phyloP scores from a whole-genome alignment of 805 yeast genomes.

The Wickerhamiella azymoides region DNA sequence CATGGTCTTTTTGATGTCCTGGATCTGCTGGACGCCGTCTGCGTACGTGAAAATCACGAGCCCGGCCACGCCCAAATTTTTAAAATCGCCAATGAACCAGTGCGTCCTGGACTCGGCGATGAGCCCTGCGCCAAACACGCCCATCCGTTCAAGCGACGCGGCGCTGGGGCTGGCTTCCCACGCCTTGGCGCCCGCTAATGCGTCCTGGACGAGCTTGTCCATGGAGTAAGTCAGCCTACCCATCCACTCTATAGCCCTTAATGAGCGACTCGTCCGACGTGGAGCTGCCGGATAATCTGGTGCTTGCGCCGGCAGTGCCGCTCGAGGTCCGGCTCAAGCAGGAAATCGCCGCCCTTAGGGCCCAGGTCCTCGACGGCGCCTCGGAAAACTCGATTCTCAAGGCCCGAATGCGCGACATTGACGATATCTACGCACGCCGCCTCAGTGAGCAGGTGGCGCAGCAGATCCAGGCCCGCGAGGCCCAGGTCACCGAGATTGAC shows the following conservation, averaged over 20 bases:
- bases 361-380: slow-evolving; percentile 1
- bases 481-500: slow-evolving; percentile 1
- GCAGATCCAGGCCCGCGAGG: not conserved
- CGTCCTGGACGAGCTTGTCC: not conserved
- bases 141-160: not conserved
- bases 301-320: not conserved
- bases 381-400: slow-evolving; percentile 1
- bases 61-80: not conserved
- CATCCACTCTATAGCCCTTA: too few species aligned
- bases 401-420: slow-evolving; percentile 3
- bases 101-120: not conserved
- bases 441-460: slow-evolving; percentile 3
- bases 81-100: slow-evolving; percentile 1
- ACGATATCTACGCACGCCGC: not conserved
- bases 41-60: not conserved
- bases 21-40: not conserved
- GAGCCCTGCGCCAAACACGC: not conserved
- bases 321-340: not conserved
- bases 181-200: not conserved
- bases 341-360: slow-evolving; percentile 4
- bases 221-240: not conserved
- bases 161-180: not conserved
- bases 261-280: slow-evolving; percentile 1
- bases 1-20: not conserved
- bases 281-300: not conserved